Base-by-base conservation (phyloP, 306 rosid genomes). In the Ochetophila trinervis region DNA sequence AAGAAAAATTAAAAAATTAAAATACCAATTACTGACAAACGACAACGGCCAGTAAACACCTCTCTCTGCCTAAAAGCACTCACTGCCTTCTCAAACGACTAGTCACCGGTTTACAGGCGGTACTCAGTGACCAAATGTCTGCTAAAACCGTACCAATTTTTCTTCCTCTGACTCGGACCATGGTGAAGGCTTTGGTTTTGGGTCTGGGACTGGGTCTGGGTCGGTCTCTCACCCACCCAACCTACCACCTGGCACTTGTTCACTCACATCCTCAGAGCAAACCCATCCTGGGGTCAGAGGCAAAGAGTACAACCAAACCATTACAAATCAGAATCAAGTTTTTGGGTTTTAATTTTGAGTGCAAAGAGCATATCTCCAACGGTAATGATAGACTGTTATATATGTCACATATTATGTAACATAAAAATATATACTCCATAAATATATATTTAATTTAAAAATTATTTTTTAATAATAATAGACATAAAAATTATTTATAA, bases 91-190 rank as follows among this genome's bases (percentile, higher is more conserved):
- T 16, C 32, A 35, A 45, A 11, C 66, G 87, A 75, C 44, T 76
- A 65, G 84, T 87, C 84, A 84, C 90, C 86, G 81, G 84, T 80
- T n/a, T 71, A 56, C 57, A 70, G 81, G 83, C 89, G 84, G 89
- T 82, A 42, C 52, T 67, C 57, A 60, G 61, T 68, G 32, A 22
- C 75, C 56, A 36, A 56, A 11, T 71, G 62, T 65, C 75, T 72
- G 52, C 53, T 54, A 27, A 5, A 20, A 8, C 70, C 82, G 79
- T 80, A 74, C 85, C 37, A 54, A 15, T 57, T 27, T 27, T 27
- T 27, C 57, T 60, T 51, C 64, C 50, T 44, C 80, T 70, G 68
- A 60, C 70, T 55, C 57, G 10, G 48, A 8, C 45, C 60, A n/a
- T n/a, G 21, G 54, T 40, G 12, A 50, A 16, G 54, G 54, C 51